Percentiles rank a stretch among this genome's conserved stretches.
Evolutionary conservation across 805 yeast species (phyloP).

Genomic region (Candida methanosorbosa): DNA sequence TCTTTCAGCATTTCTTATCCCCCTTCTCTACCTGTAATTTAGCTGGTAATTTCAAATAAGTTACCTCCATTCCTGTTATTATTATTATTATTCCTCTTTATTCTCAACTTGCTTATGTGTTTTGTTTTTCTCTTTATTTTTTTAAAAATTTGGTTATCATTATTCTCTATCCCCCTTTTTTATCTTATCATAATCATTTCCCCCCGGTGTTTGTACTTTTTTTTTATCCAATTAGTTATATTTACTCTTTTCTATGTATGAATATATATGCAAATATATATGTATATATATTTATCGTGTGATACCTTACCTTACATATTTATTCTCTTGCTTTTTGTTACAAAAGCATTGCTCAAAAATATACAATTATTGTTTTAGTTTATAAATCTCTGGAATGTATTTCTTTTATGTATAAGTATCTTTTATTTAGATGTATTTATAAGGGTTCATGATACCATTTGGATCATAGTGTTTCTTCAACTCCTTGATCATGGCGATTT

Average conservation of each 20-base stretch:
- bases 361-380: not conserved
- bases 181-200: no score
- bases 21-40: not conserved
- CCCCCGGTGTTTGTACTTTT: no score
- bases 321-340: not conserved
- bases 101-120: not conserved
- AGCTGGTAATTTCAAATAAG: no score
- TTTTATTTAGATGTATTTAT: constrained; percentile 59
- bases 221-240: no score
- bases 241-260: no score
- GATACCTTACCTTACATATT: no score
- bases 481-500: constrained; percentile 67
- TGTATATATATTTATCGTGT: not conserved
- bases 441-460: constrained; percentile 86
- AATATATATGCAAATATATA: no score
- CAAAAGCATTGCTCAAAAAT: no score
- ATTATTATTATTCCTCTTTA: not conserved
- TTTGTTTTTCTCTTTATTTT: not conserved
- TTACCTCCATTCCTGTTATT: not conserved
- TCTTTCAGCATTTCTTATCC: no score
- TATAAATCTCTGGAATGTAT: not conserved
- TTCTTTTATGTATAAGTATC: not conserved
- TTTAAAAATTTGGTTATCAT: not conserved
- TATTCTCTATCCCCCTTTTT: no score
- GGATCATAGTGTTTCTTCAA: constrained; percentile 85